Evolutionary conservation across 2,329 filamentous ascomycete genomes (phyloP), one percentile per base, ranked within the genome.

Genomic region (Trematosphaeria pertusa): DNA sequence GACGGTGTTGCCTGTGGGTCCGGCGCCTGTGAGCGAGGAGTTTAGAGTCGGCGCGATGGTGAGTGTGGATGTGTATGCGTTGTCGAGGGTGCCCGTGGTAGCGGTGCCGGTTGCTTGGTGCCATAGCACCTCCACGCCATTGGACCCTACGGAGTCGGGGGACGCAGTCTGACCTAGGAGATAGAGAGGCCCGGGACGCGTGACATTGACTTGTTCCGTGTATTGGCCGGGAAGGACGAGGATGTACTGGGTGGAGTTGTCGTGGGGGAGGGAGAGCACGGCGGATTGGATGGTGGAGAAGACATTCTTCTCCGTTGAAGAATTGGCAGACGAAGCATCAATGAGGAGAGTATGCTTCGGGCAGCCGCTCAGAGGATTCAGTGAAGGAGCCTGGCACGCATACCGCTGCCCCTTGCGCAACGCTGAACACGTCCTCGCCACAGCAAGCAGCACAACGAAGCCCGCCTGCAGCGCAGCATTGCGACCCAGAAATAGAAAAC

Each of bases 141-240:
- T 81, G 36, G 71, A 65, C 30, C 70, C 68, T 6, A 78, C 72
- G 43, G 78, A 73, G 11, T 76, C 74, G 3, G 80, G 77, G 2
- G 65, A 56, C 2, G 75, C 78, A 1, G 79, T 83, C 50, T 82
- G 75, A n/a, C 84, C 85, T 0, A 87, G 75, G 5, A 87, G 74
- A 20, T 82, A 85, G 5, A 87, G 71, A 0, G 85, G 83, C 0
- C 81, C 84, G 1, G 73, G 67, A 1, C 85, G 82, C 3, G 85
- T 87, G 48, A 87, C 75, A 54, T 88, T 88, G 50, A 88, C 69
- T 67, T 86, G 83, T 59, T 87, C 85, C 1, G 73, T 80, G 58
- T 87, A 87, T 48, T 75, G 77, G 0, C 85, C 85, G 0, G 83
- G 75, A 0, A 80, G 77, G 35, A 87, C 79, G 10, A 87, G 76